Percentiles rank a stretch among this genome's conserved stretches.
Conservation (phyloP, 1,284 basidiomycete genomes). For the Butyriboletus appendiculatus region DNA sequence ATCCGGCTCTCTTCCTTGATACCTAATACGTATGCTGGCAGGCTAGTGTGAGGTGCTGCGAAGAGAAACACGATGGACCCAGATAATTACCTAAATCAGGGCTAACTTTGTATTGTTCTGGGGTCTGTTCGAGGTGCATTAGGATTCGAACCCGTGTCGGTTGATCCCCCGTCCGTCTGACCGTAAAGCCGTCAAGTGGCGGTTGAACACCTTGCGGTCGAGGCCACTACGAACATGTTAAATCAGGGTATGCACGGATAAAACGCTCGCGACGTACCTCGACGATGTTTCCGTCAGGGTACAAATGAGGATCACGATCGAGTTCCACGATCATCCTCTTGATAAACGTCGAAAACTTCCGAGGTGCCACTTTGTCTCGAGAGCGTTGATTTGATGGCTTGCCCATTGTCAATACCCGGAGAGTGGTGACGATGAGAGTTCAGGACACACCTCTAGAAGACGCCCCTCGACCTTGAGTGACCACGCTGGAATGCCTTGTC, state of each 20-base stretch:
- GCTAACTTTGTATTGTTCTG: conserved; percentile 83
- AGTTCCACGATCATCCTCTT: conserved; percentile 87
- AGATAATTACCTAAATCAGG: conserved; percentile 66
- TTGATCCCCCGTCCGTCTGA: conserved; percentile 80
- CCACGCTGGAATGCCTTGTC: conserved; percentile 90
- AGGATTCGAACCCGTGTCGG: conserved; percentile 79
- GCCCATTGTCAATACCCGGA: background rate
- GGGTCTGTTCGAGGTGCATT: conserved; percentile 83
- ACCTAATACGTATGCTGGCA: conserved; percentile 63
- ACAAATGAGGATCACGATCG: conserved; percentile 81
- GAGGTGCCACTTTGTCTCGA: conserved; percentile 64
- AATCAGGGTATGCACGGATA: background rate
- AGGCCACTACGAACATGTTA: conserved; percentile 59
- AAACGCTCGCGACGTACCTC: conserved; percentile 49
- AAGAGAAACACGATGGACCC: background rate
- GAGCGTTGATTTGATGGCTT: conserved; percentile 62
- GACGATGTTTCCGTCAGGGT: conserved; percentile 79
- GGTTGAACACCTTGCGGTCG: conserved; percentile 57
- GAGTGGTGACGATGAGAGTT: background rate
- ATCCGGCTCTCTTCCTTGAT: conserved; percentile 86
- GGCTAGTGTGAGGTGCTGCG: conserved; percentile 11
- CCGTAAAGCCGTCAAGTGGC: conserved; percentile 85
- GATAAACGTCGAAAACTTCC: conserved; percentile 88
- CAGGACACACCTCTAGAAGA: conserved; percentile 65
- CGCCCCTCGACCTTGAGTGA: conserved; percentile 88